Evolutionary conservation across 306 rosid genomes (phyloP).

Genomic region (Oxytropis ochrocephala): DNA sequence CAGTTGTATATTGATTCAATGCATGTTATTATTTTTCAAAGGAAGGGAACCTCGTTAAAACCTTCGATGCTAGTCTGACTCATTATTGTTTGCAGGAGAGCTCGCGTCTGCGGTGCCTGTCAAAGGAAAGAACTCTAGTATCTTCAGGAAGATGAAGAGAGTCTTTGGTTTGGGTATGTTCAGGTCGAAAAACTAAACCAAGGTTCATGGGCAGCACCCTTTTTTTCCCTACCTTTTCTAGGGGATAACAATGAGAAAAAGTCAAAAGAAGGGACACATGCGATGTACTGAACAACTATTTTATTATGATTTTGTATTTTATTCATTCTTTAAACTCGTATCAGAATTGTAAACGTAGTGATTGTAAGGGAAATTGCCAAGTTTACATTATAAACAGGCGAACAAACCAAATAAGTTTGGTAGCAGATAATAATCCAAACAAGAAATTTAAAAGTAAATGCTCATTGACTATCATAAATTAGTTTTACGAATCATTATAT

Average conservation of each 20-base stretch:
- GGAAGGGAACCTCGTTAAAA: too few species aligned
- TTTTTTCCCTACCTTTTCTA: background rate
- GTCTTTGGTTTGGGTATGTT: conserved; percentile 30
- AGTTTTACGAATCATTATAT: too few species aligned
- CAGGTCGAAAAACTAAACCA: conserved; percentile 18
- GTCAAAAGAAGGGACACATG: background rate
- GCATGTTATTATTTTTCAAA: background rate
- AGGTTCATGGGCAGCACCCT: background rate
- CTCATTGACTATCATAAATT: too few species aligned
- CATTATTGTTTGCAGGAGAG: conserved; percentile 24
- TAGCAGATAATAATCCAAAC: too few species aligned
- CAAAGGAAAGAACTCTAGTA: background rate
- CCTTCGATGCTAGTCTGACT: background rate
- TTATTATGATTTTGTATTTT: background rate
- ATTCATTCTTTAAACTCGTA: background rate
- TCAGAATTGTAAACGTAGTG: background rate
- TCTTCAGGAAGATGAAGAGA: conserved; percentile 33
- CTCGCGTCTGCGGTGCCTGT: background rate
- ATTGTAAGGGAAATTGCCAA: background rate
- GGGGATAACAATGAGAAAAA: background rate
- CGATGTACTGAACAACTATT: background rate
- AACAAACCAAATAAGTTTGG: too few species aligned
- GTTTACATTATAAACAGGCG: background rate
- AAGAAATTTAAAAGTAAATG: too few species aligned
- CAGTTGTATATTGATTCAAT: background rate